A percentile compares a stretch with the other conserved stretches of the same genome.
Evolutionary conservation across 2,329 filamentous ascomycete species (phyloP).

Genomic region (Colletotrichum viniferum): DNA sequence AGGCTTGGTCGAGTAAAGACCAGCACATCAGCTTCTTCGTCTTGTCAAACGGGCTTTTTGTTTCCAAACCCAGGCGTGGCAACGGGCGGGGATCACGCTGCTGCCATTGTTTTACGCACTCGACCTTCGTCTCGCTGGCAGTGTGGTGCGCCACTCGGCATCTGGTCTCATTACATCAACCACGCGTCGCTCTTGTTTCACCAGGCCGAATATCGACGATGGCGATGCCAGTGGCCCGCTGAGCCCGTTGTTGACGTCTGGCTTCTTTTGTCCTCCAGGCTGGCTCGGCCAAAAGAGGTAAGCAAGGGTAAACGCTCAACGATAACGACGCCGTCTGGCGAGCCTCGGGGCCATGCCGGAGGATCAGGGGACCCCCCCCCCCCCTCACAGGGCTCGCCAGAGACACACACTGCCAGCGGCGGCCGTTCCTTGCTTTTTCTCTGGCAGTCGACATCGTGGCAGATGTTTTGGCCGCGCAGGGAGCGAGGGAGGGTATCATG

Average conservation of each 20-base stretch:
- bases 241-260: background rate
- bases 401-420: background rate
- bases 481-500: conserved; percentile 1
- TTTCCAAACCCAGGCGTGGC: background rate
- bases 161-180: background rate
- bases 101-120: background rate
- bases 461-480: background rate
- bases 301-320: background rate
- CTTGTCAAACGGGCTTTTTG: conserved; percentile 4
- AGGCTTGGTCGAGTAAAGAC: conserved; percentile 5
- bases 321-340: background rate
- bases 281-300: background rate
- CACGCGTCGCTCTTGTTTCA: background rate
- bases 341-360: background rate
- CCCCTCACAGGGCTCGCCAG: background rate
- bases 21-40: background rate
- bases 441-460: background rate
- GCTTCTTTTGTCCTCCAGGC: background rate
- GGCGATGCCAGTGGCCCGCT: background rate
- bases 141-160: conserved; percentile 5
- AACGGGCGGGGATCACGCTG: background rate
- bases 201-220: background rate
- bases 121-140: background rate
- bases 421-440: background rate
- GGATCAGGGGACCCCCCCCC: background rate